Evolutionary conservation across 148 eudicot species (phyloP).

Genomic region (Fagopyrum homotropicum): DNA sequence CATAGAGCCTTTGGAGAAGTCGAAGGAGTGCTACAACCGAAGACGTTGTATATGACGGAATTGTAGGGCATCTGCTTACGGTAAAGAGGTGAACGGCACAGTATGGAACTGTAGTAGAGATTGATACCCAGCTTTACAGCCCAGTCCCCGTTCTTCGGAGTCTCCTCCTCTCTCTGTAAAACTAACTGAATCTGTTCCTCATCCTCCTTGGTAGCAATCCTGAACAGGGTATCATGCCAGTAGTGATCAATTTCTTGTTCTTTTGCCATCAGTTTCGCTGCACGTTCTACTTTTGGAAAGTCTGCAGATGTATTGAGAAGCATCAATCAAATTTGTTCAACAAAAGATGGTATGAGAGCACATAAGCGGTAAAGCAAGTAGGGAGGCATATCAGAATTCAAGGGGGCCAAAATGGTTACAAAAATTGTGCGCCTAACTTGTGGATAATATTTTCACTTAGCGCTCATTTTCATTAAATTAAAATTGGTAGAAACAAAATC

Average conservation of each 20-base stretch:
- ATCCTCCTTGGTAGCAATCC: slow-evolving; percentile 54
- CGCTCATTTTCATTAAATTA: too few species aligned
- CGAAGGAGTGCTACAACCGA: slow-evolving; percentile 53
- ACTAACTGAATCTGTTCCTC: slow-evolving; percentile 60
- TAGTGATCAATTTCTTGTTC: slow-evolving; percentile 44
- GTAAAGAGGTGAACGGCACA: slow-evolving; percentile 90
- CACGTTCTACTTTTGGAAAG: slow-evolving; percentile 73
- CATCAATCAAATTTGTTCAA: background rate
- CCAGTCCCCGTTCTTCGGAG: slow-evolving; percentile 89
- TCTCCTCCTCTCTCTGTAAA: slow-evolving; percentile 61
- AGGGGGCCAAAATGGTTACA: too few species aligned
- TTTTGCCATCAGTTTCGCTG: slow-evolving; percentile 73
- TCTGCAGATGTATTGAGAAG: slow-evolving; percentile 36
- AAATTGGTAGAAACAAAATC: too few species aligned
- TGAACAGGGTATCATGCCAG: slow-evolving; percentile 65
- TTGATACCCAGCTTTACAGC: slow-evolving; percentile 84
- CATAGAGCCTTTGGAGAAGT: slow-evolving; percentile 23
- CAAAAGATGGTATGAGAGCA: background rate
- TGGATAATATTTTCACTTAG: too few species aligned
- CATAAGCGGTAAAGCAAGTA: too few species aligned
- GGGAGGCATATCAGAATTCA: too few species aligned
- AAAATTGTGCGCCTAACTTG: too few species aligned
- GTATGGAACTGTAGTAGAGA: slow-evolving; percentile 81
- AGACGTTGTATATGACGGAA: slow-evolving; percentile 63
- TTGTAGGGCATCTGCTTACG: slow-evolving; percentile 95